phyloP scores from a whole-genome alignment of 106 monocot genomes.

The Agapanthus africanus region DNA sequence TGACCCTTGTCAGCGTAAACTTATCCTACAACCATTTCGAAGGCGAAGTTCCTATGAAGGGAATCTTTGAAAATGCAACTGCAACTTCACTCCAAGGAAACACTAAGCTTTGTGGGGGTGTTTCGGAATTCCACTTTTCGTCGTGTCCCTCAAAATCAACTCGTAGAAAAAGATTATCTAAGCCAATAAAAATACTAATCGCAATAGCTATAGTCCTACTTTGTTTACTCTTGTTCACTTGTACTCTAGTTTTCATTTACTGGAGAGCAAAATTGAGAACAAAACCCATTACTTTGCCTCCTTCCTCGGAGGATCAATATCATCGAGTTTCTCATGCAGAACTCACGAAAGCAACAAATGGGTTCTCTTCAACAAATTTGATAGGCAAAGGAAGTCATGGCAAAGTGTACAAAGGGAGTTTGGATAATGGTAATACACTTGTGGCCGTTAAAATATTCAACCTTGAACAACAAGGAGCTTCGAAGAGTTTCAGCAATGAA shows the following conservation, averaged over 20 bases:
- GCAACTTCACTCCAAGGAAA: slow-evolving; percentile 24
- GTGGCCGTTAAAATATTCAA: slow-evolving; percentile 52
- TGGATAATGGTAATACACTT: not conserved
- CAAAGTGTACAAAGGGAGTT: slow-evolving; percentile 37
- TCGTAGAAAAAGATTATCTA: too few relatives aligned
- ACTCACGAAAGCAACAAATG: slow-evolving; percentile 37
- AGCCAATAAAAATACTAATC: too few relatives aligned
- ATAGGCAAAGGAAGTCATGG: slow-evolving; percentile 37
- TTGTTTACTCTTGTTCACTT: not conserved
- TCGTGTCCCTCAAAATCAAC: slow-evolving; percentile 5
- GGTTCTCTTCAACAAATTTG: slow-evolving; percentile 32
- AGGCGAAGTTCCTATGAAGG: slow-evolving; percentile 24
- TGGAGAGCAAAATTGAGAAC: not conserved
- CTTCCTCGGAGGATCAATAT: not conserved
- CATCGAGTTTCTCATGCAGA: slow-evolving; percentile 25
- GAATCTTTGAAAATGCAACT: slow-evolving; percentile 27
- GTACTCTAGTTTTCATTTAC: not conserved
- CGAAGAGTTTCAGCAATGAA: slow-evolving; percentile 33
- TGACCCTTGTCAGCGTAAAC: slow-evolving; percentile 14
- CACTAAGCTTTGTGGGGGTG: slow-evolving; percentile 28
- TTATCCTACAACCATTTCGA: slow-evolving; percentile 35
- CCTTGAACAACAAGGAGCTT: slow-evolving; percentile 24
- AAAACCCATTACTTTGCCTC: too few relatives aligned
- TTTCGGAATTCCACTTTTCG: slow-evolving; percentile 14
- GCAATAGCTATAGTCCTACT: not conserved